Conservation (phyloP, 1,139 yeast species). For the Geotrichum siamense region DNA sequence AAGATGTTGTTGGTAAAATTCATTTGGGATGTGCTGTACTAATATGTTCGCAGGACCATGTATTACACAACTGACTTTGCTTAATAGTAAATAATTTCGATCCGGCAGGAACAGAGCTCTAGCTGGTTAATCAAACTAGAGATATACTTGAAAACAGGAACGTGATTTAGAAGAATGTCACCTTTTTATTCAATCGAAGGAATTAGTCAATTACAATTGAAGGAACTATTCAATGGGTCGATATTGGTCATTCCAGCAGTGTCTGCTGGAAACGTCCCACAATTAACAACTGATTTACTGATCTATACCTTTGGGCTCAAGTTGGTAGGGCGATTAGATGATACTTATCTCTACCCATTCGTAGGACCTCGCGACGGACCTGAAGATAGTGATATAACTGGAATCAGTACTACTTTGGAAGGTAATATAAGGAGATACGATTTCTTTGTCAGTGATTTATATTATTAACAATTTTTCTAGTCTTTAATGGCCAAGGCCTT, state of each 20-base stretch:
- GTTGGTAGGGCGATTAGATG: conserved; percentile 51
- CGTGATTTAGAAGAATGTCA: background rate
- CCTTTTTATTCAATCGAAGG: conserved; percentile 6
- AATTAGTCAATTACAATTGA: too few relatives aligned
- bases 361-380: conserved; percentile 63
- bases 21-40: conserved; percentile 12
- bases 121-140: background rate
- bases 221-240: conserved; percentile 11
- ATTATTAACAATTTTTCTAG: too few relatives aligned
- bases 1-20: background rate
- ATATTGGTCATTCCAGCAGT: conserved; percentile 64
- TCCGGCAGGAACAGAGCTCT: too few relatives aligned
- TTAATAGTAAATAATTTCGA: too few relatives aligned
- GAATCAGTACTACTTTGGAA: conserved; percentile 57
- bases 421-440: too few relatives aligned
- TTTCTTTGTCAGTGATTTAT: background rate
- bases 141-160: conserved; percentile 1
- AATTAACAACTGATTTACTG: conserved; percentile 66
- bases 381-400: conserved; percentile 26
- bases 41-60: conserved; percentile 5
- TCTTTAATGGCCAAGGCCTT: conserved; percentile 37
- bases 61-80: too few relatives aligned
- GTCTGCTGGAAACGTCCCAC: conserved; percentile 87
- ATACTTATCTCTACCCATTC: conserved; percentile 66
- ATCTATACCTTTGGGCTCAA: conserved; percentile 52